Percentiles rank a stretch among this genome's conserved stretches.
Conservation (phyloP, 495 filamentous ascomycete genomes). For the Talaromyces ruber region DNA sequence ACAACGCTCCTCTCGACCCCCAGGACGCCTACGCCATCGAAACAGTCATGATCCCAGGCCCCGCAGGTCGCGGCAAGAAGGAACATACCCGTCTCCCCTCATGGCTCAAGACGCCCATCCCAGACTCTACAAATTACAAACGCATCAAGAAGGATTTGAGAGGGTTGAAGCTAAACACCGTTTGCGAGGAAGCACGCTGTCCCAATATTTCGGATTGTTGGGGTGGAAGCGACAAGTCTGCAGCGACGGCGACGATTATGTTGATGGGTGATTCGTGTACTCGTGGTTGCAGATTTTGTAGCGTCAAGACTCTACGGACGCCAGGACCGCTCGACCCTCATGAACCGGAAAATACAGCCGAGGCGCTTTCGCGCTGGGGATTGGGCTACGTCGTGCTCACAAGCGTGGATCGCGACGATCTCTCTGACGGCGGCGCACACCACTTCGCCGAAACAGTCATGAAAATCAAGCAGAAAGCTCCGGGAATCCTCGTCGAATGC, state of each 20-base stretch:
- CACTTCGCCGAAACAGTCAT: constrained; percentile 94
- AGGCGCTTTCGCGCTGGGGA: constrained; percentile 87
- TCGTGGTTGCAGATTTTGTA: constrained; percentile 92
- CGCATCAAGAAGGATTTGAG: constrained; percentile 89
- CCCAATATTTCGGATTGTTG: constrained; percentile 98
- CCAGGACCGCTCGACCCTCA: constrained; percentile 86
- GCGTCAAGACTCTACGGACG: constrained; percentile 74
- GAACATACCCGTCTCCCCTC: constrained; percentile 85
- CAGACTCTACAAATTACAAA: constrained; percentile 76
- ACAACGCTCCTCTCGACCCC: constrained; percentile 50
- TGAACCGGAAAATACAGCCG: constrained; percentile 93
- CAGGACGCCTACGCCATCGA: constrained; percentile 50
- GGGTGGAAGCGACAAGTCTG: constrained; percentile 80
- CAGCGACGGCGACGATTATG: constrained; percentile 98
- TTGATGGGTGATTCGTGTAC: constrained; percentile 99
- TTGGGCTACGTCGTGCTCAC: constrained; percentile 94
- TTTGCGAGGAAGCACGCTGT: constrained; percentile 95
- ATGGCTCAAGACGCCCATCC: constrained; percentile 96
- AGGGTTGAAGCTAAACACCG: constrained; percentile 84
- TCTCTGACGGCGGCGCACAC: constrained; percentile 75
- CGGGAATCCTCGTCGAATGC: constrained; percentile 85
- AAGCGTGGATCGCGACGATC: constrained; percentile 85
- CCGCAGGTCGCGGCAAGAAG: constrained; percentile 59
- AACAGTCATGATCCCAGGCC: constrained; percentile 69
- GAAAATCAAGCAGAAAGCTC: constrained; percentile 85